These are phyloP conservation scores for Theobroma grandiflorum DNA, from an alignment of 441 rosid genomes.

Conservation along the genomic window DNA sequence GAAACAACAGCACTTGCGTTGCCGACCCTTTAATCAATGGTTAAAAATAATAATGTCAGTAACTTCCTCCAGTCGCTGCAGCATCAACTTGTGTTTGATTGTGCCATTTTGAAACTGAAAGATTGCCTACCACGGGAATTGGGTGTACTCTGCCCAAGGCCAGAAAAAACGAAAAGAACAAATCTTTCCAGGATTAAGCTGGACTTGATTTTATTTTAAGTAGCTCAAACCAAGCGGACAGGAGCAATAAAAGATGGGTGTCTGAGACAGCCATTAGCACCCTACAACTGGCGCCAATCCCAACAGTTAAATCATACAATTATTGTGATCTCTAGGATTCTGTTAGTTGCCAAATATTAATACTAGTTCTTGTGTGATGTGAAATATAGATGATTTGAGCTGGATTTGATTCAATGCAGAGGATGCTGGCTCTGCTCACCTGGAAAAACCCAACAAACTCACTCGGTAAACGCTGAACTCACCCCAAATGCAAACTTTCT, in stretches of 20 bases:
- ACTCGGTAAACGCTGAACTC: too few species aligned
- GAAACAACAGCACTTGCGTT: too few species aligned
- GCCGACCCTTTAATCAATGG: too few species aligned
- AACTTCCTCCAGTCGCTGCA: too few species aligned
- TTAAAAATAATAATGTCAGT: too few species aligned
- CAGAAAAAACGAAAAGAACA: background rate
- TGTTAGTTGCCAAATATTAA: background rate
- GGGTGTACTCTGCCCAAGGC: background rate
- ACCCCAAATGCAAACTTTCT: too few species aligned
- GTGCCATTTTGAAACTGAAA: background rate
- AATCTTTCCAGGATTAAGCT: background rate
- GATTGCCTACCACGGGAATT: background rate
- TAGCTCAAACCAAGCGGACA: constrained; percentile 6
- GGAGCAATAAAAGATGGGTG: background rate
- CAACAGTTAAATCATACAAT: background rate
- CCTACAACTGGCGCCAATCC: constrained; percentile 15
- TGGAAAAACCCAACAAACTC: background rate
- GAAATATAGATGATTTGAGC: background rate
- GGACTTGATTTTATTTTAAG: background rate
- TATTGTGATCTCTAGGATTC: background rate
- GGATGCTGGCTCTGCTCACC: background rate
- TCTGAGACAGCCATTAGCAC: background rate
- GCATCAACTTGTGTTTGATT: too few species aligned
- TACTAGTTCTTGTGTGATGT: background rate
- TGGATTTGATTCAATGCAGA: background rate